phyloP scores from a whole-genome alignment of 768 basidiomycete genomes.

The Lactarius evosmus region DNA sequence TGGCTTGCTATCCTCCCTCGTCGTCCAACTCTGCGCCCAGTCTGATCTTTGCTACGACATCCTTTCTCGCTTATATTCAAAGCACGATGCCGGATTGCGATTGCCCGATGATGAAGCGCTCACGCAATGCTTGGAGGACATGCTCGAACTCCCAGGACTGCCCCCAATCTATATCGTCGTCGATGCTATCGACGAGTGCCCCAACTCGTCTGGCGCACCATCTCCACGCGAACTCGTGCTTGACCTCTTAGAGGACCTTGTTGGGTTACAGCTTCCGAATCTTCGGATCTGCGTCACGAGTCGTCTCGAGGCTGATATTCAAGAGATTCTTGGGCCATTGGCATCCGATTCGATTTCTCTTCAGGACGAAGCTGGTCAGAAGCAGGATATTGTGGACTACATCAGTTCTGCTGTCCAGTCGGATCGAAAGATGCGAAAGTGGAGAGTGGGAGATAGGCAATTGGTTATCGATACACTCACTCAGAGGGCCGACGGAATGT shows the following conservation, averaged over 20 bases:
- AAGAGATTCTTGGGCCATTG: neutral
- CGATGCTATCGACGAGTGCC: conserved; percentile 13
- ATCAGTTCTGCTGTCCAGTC: neutral
- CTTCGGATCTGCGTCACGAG: conserved; percentile 11
- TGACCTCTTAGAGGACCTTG: neutral
- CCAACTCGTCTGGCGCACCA: conserved; percentile 1
- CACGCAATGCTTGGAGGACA: conserved; percentile 2
- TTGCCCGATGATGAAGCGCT: neutral
- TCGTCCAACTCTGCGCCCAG: conserved; percentile 2
- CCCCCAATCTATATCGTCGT: neutral
- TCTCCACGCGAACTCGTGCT: conserved; percentile 7
- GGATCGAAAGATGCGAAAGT: conserved; percentile 1
- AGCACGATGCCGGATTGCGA: neutral
- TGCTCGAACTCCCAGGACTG: conserved; percentile 1
- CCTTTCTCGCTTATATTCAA: neutral
- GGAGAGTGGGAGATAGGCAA: conserved; percentile 5
- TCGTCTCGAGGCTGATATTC: conserved; percentile 9
- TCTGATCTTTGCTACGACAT: conserved; percentile 7
- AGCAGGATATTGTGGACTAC: conserved; percentile 2
- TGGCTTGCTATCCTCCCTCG: conserved; percentile 11
- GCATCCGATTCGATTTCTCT: neutral
- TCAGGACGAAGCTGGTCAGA: conserved; percentile 11
- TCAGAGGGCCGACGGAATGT: conserved; percentile 9
- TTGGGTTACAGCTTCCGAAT: conserved; percentile 1
- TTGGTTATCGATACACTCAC: conserved; percentile 3